Percentiles rank a stretch among this genome's conserved stretches.
phyloP scores from a whole-genome alignment of 805 yeast genomes.

The Nakazawaea peltata region DNA sequence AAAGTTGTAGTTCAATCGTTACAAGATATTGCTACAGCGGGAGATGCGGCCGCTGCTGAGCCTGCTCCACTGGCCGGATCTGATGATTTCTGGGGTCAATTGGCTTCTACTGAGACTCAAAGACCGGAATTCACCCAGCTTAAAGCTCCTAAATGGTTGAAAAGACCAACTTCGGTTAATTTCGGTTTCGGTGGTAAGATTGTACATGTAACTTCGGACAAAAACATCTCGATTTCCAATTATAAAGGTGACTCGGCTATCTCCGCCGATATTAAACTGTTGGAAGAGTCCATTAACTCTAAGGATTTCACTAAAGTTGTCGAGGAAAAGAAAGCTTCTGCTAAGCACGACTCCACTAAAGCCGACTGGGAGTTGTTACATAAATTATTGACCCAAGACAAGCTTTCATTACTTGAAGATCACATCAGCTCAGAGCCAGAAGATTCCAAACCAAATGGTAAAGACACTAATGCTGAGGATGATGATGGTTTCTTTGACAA shows the following conservation, averaged over 20 bases:
- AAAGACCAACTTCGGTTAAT: slow-evolving; percentile 60
- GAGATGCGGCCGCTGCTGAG: slow-evolving; percentile 31
- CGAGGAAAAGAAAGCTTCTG: slow-evolving; percentile 38
- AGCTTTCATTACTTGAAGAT: slow-evolving; percentile 38
- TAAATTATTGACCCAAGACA: slow-evolving; percentile 42
- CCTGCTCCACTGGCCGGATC: slow-evolving; percentile 34
- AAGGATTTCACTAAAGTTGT: slow-evolving; percentile 48
- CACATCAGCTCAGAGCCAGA: slow-evolving; percentile 18
- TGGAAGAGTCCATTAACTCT: slow-evolving; percentile 49
- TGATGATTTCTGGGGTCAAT: slow-evolving; percentile 80
- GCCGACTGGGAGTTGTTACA: slow-evolving; percentile 63
- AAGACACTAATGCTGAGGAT: slow-evolving; percentile 14
- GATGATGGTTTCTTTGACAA: slow-evolving; percentile 32
- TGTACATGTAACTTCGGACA: slow-evolving; percentile 39
- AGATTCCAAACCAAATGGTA: slow-evolving; percentile 12
- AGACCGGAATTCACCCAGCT: slow-evolving; percentile 63
- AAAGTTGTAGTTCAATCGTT: slow-evolving; percentile 73
- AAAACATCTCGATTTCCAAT: slow-evolving; percentile 35
- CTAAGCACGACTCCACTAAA: slow-evolving; percentile 28
- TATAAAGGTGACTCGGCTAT: slow-evolving; percentile 28
- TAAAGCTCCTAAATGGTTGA: slow-evolving; percentile 90
- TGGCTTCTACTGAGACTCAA: slow-evolving; percentile 58
- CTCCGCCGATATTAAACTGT: slow-evolving; percentile 27
- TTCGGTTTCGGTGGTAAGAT: slow-evolving; percentile 96
- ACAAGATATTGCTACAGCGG: slow-evolving; percentile 74